Evolutionary conservation across 228 moss, liverwort and hornwort genomes (phyloP).

Genomic region (Sphagnum magellanicum): DNA sequence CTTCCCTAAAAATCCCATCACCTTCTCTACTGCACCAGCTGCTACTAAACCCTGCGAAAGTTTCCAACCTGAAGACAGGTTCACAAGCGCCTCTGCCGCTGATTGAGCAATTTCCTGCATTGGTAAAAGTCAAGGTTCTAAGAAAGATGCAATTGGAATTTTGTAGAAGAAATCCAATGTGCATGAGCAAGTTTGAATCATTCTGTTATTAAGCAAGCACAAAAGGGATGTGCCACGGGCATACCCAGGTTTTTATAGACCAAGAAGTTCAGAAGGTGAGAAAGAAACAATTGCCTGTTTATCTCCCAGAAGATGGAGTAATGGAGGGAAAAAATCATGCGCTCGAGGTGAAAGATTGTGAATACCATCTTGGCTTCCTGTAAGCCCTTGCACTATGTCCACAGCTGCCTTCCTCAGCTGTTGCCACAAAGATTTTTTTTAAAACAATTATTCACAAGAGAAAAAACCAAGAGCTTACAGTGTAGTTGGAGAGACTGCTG

Average conservation of each 20-base stretch:
- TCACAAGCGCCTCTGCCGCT: conserved; percentile 79
- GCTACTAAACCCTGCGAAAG: conserved; percentile 46
- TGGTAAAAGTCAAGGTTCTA: too few relatives aligned
- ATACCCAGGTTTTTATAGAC: too few relatives aligned
- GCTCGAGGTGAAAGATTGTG: conserved; percentile 43
- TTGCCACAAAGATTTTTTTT: neutral
- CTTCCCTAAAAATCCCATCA: conserved; percentile 73
- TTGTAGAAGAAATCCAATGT: neutral
- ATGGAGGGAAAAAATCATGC: conserved; percentile 42
- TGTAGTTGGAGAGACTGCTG: neutral
- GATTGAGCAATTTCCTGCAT: conserved; percentile 56
- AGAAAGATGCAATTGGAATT: neutral
- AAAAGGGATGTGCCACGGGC: too few relatives aligned
- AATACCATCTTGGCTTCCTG: conserved; percentile 74
- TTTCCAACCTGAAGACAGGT: conserved; percentile 61
- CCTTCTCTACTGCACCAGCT: conserved; percentile 50
- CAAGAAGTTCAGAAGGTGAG: too few relatives aligned
- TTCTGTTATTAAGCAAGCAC: too few relatives aligned
- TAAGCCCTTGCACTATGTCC: conserved; percentile 88
- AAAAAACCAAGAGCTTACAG: neutral
- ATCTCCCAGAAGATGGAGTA: conserved; percentile 54
- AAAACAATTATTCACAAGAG: neutral
- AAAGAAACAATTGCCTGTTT: conserved; percentile 11
- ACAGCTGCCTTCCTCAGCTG: conserved; percentile 76
- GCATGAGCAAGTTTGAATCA: too few relatives aligned